Conservation (phyloP, 2,329 filamentous ascomycete genomes). For the Colletotrichum zoysiae region DNA sequence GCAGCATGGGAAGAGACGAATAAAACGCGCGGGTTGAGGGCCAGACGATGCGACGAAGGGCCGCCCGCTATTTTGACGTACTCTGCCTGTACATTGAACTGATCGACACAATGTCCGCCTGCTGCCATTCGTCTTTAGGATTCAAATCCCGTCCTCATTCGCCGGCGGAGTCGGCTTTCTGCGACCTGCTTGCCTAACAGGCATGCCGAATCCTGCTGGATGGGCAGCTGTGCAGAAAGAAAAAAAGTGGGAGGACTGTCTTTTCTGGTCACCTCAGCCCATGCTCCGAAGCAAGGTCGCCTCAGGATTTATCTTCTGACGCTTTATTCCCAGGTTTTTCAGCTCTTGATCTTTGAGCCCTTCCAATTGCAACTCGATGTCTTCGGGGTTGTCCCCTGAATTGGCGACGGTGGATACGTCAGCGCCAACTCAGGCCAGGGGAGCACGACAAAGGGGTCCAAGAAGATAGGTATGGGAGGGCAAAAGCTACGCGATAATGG, state of each 20-base stretch:
- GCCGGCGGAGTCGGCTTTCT: conserved; percentile 36
- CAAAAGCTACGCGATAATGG: conserved; percentile 9
- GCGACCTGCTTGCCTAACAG: conserved; percentile 36
- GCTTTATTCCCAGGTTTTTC: neutral
- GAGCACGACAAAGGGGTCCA: neutral
- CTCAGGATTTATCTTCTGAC: neutral
- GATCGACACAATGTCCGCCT: conserved; percentile 24
- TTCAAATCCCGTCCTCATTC: conserved; percentile 28
- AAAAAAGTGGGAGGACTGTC: conserved; percentile 39
- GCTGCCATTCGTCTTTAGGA: conserved; percentile 12
- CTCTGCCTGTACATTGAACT: conserved; percentile 13
- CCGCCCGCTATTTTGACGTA: conserved; percentile 2
- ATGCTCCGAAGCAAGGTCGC: neutral
- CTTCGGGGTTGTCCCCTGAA: neutral
- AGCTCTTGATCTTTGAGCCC: neutral
- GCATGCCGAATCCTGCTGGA: conserved; percentile 40
- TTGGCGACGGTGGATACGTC: neutral
- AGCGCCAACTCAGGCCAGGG: neutral
- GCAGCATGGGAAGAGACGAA: conserved; percentile 2
- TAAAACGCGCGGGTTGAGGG: neutral
- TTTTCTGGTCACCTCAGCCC: conserved; percentile 17
- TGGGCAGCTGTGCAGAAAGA: conserved; percentile 40
- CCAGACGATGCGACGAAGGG: neutral
- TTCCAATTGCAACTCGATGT: neutral
- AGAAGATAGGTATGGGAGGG: neutral